Conservation (phyloP, 768 basidiomycete species). For the Phylloporus sp. region DNA sequence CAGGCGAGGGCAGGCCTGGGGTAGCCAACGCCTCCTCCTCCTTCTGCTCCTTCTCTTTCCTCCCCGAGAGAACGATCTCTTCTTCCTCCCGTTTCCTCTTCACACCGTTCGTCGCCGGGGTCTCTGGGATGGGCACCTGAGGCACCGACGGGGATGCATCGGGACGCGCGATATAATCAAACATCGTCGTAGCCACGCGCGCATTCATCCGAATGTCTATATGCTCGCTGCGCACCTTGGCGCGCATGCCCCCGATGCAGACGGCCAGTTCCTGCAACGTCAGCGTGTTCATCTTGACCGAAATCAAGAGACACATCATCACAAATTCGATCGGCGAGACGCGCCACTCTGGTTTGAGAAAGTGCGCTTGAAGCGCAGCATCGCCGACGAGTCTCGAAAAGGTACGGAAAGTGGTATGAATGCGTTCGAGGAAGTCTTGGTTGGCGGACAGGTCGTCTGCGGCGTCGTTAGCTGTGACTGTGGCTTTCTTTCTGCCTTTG, state of each 20-base stretch:
- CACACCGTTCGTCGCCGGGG: not conserved
- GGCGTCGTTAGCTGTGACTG: constrained; percentile 5
- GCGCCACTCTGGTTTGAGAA: constrained; percentile 40
- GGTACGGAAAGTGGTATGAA: constrained; percentile 42
- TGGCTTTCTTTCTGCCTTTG: constrained; percentile 20
- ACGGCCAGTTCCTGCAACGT: constrained; percentile 37
- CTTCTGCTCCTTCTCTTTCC: constrained; percentile 18
- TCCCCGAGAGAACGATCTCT: not conserved
- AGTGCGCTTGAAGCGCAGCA: constrained; percentile 29
- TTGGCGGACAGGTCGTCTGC: constrained; percentile 26
- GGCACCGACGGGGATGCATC: too few species aligned
- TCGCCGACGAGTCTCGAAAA: constrained; percentile 44
- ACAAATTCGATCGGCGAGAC: constrained; percentile 70
- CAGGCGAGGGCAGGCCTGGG: not conserved
- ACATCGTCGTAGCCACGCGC: constrained; percentile 50
- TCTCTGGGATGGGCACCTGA: too few species aligned
- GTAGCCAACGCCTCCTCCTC: not conserved
- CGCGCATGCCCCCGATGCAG: constrained; percentile 49
- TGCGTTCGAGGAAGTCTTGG: constrained; percentile 30
- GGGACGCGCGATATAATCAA: constrained; percentile 42
- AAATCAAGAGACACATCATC: constrained; percentile 49
- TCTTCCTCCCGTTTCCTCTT: constrained; percentile 29
- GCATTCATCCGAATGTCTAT: constrained; percentile 63
- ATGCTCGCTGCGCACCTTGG: constrained; percentile 48
- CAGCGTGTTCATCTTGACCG: constrained; percentile 40